These are phyloP conservation scores for Aspergillus affinis DNA, from an alignment of 495 filamentous ascomycete species.

Conservation along the genomic window DNA sequence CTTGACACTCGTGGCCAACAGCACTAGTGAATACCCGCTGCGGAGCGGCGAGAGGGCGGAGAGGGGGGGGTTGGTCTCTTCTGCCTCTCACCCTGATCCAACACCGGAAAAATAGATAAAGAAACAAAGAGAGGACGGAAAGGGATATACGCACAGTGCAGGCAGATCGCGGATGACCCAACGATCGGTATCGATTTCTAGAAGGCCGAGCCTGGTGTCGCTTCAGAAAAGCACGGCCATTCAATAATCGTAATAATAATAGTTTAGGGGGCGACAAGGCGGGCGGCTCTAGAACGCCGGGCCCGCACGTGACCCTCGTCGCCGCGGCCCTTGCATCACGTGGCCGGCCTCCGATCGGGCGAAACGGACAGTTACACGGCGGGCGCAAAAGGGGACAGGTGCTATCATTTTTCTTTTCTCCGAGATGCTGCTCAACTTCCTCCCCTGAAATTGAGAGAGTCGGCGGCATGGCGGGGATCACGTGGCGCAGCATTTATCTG, in stretches of 20 bases:
- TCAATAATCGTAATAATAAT: background rate
- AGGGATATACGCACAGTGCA: background rate
- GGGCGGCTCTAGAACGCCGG: background rate
- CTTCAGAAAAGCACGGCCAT: slow-evolving; percentile 1
- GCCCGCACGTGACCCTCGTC: background rate
- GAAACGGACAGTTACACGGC: background rate
- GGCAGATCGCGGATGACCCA: slow-evolving; percentile 2
- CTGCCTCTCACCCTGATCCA: slow-evolving; percentile 6
- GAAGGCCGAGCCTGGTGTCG: slow-evolving; percentile 12
- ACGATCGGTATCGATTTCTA: slow-evolving; percentile 14
- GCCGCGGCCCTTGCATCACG: background rate
- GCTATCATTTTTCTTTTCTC: background rate
- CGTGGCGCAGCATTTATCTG: background rate
- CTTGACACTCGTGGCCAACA: slow-evolving; percentile 21
- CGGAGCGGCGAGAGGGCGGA: slow-evolving; percentile 24
- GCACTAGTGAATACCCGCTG: slow-evolving; percentile 25
- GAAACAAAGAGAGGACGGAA: background rate
- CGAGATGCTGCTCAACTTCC: background rate
- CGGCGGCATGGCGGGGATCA: background rate
- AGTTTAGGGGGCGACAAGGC: background rate
- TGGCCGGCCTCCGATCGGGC: background rate
- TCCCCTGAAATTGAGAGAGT: background rate
- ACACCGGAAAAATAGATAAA: slow-evolving; percentile 2
- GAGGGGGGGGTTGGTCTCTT: slow-evolving; percentile 14
- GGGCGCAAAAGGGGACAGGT: too few species aligned